Conservation (phyloP, 176 grass and related monocot genomes). For the Zea mays region Zm-B73-REFERENCE-NAM-5.0 NC_050099.1:248954501-248955000, state of each 20-base stretch:
- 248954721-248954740: too few species aligned
- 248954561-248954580: not conserved
- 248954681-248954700: too few species aligned
- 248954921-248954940: too few species aligned
- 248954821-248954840: conserved; percentile 37
- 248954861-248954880: not conserved
- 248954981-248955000: conserved; percentile 35
- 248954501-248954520: not conserved
- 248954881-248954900: conserved; percentile 33
- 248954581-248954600: not conserved
- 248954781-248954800: conserved; percentile 32
- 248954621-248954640: not conserved
- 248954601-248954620: not conserved
- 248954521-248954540: not conserved
- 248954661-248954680: not conserved
- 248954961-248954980: conserved; percentile 36
- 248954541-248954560: not conserved
- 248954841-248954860: not conserved
- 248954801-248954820: conserved; percentile 47
- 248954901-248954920: conserved; percentile 19
- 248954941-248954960: too few species aligned
- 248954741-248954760: too few species aligned
- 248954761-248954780: too few species aligned
- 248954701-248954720: too few species aligned
- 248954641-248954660: not conserved